A percentile compares a stretch with the other conserved stretches of the same genome.
phyloP scores from a whole-genome alignment of 2,329 filamentous ascomycete genomes.

The Microsporum canis region DNA sequence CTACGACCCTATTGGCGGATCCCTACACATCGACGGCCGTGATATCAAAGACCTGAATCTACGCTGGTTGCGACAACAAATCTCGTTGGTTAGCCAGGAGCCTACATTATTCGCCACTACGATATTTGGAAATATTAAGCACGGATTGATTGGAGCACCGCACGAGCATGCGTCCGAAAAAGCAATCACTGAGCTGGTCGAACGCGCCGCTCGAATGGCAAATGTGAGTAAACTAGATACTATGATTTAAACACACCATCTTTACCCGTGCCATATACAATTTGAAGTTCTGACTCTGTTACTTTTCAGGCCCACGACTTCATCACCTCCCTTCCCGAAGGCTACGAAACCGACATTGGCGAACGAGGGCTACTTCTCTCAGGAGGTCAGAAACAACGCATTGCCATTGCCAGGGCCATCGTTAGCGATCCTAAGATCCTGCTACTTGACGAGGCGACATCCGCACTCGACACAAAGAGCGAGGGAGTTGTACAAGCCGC shows the following conservation, averaged over 20 bases:
- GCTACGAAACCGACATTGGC: slow-evolving; percentile 82
- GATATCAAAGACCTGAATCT: slow-evolving; percentile 24
- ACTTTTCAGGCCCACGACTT: slow-evolving; percentile 61
- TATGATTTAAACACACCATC: slow-evolving; percentile 54
- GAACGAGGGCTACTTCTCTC: not conserved
- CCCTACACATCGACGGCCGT: slow-evolving; percentile 25
- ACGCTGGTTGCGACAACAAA: slow-evolving; percentile 16
- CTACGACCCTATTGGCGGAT: slow-evolving; percentile 42
- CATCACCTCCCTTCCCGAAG: slow-evolving; percentile 58
- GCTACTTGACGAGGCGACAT: slow-evolving; percentile 74
- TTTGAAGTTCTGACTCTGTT: not conserved
- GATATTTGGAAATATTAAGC: slow-evolving; percentile 14
- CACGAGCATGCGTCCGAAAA: slow-evolving; percentile 10
- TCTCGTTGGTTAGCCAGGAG: slow-evolving; percentile 18
- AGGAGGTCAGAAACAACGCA: slow-evolving; percentile 53
- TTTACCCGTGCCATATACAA: not conserved
- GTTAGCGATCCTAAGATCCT: slow-evolving; percentile 71
- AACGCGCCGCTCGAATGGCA: not conserved
- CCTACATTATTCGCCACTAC: slow-evolving; percentile 14
- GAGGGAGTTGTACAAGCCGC: slow-evolving; percentile 76
- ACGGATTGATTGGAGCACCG: slow-evolving; percentile 14
- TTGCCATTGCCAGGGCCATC: slow-evolving; percentile 76
- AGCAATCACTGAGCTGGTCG: slow-evolving; percentile 7
- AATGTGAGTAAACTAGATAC: not conserved
- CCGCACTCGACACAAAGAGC: slow-evolving; percentile 68